These are phyloP conservation scores for Botrytis squamosa DNA, from an alignment of 2,329 filamentous ascomycete genomes.

Conservation along the genomic window DNA sequence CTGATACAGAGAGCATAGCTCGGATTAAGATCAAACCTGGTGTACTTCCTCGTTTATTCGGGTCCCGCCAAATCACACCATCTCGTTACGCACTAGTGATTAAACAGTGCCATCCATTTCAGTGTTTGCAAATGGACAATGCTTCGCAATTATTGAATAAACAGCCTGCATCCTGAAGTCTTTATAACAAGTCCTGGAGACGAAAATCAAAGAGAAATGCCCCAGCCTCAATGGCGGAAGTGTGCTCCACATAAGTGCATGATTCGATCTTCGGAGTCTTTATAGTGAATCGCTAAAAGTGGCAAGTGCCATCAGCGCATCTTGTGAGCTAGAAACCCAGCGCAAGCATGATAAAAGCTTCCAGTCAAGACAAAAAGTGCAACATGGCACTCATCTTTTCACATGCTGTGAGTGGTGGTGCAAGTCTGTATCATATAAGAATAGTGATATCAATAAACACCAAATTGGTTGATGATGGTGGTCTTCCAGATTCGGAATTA, in stretches of 20 bases:
- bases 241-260: neutral
- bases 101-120: neutral
- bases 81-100: neutral
- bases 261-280: accelerated
- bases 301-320: neutral
- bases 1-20: accelerated
- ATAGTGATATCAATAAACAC: neutral
- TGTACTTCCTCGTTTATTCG: accelerated
- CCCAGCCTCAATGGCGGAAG: neutral
- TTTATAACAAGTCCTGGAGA: neutral
- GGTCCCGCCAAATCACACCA: neutral
- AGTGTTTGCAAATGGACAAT: neutral
- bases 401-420: neutral
- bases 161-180: neutral
- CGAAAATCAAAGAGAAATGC: accelerated
- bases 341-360: neutral
- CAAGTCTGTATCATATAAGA: neutral
- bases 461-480: neutral
- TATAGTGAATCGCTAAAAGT: neutral
- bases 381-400: neutral
- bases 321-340: neutral
- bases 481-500: neutral
- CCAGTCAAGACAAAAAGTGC: neutral
- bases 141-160: neutral
- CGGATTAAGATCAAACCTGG: neutral